These are phyloP conservation scores for Crithidia brevicula DNA, from an alignment of 208 protist species.

Conservation along the genomic window DNA sequence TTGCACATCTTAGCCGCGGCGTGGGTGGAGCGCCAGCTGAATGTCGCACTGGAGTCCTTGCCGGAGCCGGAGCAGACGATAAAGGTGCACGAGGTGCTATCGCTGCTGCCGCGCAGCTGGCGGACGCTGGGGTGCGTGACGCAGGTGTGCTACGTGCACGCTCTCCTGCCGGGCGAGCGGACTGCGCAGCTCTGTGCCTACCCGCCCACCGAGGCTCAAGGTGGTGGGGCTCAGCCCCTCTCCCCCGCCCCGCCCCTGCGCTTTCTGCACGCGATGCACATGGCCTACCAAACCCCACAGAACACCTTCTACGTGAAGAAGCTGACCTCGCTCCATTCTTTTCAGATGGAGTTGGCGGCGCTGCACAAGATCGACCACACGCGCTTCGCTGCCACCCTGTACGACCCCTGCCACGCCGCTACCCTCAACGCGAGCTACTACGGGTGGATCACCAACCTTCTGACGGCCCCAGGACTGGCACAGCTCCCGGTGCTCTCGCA, in stretches of 20 bases:
- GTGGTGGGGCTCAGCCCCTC: constrained; percentile 4
- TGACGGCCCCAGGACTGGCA: constrained; percentile 19
- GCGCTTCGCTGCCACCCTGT: constrained; percentile 59
- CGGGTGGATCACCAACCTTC: constrained; percentile 28
- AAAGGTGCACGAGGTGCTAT: constrained; percentile 15
- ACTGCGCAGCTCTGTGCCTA: constrained; percentile 42
- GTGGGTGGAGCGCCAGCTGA: constrained; percentile 35
- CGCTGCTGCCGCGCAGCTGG: constrained; percentile 49
- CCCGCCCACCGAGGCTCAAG: constrained; percentile 5
- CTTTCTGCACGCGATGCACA: constrained; percentile 60
- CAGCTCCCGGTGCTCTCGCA: constrained; percentile 17
- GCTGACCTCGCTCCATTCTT: constrained; percentile 48
- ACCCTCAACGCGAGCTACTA: constrained; percentile 34
- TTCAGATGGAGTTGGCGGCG: constrained; percentile 50
- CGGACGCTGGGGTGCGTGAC: constrained; percentile 55
- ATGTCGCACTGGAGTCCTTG: not conserved
- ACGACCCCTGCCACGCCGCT: constrained; percentile 60
- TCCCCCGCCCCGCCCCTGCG: constrained; percentile 22
- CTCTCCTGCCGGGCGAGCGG: constrained; percentile 30
- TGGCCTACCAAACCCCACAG: constrained; percentile 31
- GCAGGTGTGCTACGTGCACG: constrained; percentile 68
- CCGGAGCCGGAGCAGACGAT: constrained; percentile 7
- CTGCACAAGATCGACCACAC: constrained; percentile 57
- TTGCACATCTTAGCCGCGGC: constrained; percentile 36
- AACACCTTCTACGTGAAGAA: constrained; percentile 53